Conservation (phyloP, 106 monocot species). For the Amphibolis antarctica region DNA sequence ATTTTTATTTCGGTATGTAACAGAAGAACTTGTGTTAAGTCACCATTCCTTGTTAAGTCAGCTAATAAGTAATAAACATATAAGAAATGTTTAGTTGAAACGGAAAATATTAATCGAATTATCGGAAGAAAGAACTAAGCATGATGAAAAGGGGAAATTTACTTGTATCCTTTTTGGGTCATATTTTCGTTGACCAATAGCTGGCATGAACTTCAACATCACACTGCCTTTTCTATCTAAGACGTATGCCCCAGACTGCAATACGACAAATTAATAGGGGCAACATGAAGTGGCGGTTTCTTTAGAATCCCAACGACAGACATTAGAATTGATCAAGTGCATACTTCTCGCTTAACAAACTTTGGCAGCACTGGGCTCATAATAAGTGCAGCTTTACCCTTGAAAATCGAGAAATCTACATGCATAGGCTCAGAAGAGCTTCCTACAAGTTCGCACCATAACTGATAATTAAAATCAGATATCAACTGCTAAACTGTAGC, state of each 20-base stretch:
- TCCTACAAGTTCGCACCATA: slow-evolving; percentile 17
- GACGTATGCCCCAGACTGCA: slow-evolving; percentile 33
- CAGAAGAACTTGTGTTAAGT: too few species aligned
- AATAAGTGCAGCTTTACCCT: slow-evolving; percentile 79
- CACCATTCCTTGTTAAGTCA: too few species aligned
- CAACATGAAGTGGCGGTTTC: not conserved
- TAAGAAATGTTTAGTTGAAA: too few species aligned
- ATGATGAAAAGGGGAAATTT: too few species aligned
- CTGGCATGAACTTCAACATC: slow-evolving; percentile 66
- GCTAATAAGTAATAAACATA: too few species aligned
- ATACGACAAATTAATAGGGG: slow-evolving; percentile 1
- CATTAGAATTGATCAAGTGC: slow-evolving; percentile 1
- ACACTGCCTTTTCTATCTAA: slow-evolving; percentile 51
- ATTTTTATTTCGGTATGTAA: too few species aligned
- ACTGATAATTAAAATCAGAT: not conserved
- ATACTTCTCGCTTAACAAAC: slow-evolving; percentile 46
- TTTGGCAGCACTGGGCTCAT: slow-evolving; percentile 44
- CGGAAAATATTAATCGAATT: not conserved
- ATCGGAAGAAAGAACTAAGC: too few species aligned
- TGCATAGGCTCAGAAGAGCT: slow-evolving; percentile 18
- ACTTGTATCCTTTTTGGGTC: slow-evolving; percentile 75
- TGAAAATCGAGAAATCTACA: slow-evolving; percentile 53
- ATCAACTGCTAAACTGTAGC: not conserved
- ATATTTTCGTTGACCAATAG: slow-evolving; percentile 72
- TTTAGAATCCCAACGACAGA: not conserved